Evolutionary conservation across 2,329 filamentous ascomycete species (phyloP), one percentile per base, ranked within the genome.

Genomic region (Daldinia sp.): DNA sequence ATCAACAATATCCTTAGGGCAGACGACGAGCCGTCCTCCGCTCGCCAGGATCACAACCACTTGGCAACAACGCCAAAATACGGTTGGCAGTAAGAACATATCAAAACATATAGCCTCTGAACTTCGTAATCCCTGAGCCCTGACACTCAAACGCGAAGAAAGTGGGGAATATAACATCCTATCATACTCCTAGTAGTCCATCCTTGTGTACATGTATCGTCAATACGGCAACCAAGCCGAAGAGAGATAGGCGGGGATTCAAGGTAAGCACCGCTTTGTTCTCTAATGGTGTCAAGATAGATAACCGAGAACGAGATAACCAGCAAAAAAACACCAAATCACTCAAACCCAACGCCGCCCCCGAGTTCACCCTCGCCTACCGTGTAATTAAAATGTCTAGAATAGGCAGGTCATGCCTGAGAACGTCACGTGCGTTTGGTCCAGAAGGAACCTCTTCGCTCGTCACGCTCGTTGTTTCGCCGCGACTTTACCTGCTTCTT

Each of bases 341-440:
- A 68, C 63, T 55, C 55, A 50, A 71, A 45, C 69, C 71, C 49
- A 74, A 73, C 73, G 73, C 73, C 73, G 53, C 66, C 58, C 68
- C 65, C 54, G 34, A 66, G 70, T 64, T 67, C 63, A 64, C 58
- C 66, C 58, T 67, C 52, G 47, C 59, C 69, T 43, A 70, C 67
- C 68, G 54, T 69, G 59, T 68, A 67, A 67, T 72, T 71, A 71
- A 70, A 58, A 58, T 68, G 62, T 50, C 43, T 48, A 58, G 50
- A 61, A 67, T 37, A 11, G 32, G 30, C 25, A 45, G 27, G 52
- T 65, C 57, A 66, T 64, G 15, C 41, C 58, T 66, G 64, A 45
- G 59, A 50, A 53, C 54, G 61, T 29, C 65, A 63, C 27, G 54
- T 61, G 54, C 62, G 56, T 50, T 63, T 70, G 58, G 65, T 67